Evolutionary conservation across 2,329 filamentous ascomycete genomes (phyloP).

Genomic region (Xylariaceae sp.): DNA sequence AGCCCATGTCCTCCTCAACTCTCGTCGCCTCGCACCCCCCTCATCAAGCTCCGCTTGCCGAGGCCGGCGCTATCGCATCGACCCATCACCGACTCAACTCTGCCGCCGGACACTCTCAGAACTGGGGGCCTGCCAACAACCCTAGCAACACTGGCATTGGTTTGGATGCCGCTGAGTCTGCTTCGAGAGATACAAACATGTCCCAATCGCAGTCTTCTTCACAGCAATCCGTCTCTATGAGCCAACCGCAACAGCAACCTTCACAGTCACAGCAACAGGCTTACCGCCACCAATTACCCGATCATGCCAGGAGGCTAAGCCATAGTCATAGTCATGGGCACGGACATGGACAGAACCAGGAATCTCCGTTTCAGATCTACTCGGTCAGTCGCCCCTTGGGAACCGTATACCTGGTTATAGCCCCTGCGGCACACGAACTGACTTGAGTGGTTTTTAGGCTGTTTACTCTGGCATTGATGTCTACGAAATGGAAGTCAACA

Average conservation of each 20-base stretch:
- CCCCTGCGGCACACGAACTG: constrained; percentile 12
- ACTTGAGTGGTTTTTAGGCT: constrained; percentile 44
- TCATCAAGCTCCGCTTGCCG: constrained; percentile 1
- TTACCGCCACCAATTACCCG: constrained; percentile 38
- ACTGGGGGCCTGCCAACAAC: constrained; percentile 1
- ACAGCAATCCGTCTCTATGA: constrained; percentile 55
- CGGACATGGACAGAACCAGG: constrained; percentile 19
- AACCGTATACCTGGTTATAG: constrained; percentile 2
- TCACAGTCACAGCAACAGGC: constrained; percentile 27
- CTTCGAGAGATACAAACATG: constrained; percentile 30
- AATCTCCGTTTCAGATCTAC: constrained; percentile 56
- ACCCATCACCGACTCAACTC: constrained; percentile 9
- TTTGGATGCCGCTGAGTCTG: constrained; percentile 18
- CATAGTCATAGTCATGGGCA: constrained; percentile 2
- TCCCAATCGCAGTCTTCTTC: constrained; percentile 47
- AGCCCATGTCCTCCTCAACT: neutral
- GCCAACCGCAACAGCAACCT: constrained; percentile 33
- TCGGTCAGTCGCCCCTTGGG: constrained; percentile 38
- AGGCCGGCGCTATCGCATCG: constrained; percentile 5
- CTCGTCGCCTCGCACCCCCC: neutral
- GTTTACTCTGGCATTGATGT: constrained; percentile 95
- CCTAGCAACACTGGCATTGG: constrained; percentile 10
- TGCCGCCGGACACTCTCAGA: constrained; percentile 2
- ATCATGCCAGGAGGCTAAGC: constrained; percentile 29
- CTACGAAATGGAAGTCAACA: constrained; percentile 97